Conservation (phyloP, 768 basidiomycete genomes). For the Termitomyces titanicus region DNA sequence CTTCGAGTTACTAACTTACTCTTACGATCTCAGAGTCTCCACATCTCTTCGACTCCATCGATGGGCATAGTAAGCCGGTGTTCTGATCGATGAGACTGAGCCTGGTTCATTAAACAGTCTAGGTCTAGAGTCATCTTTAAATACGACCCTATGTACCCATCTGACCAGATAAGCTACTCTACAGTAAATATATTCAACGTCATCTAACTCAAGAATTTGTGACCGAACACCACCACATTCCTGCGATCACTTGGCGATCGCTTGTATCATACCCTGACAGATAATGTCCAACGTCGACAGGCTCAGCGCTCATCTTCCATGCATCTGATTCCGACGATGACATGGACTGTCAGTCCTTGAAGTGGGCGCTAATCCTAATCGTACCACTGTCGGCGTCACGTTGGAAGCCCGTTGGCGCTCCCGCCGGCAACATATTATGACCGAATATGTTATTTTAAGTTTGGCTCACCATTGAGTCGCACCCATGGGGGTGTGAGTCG, state of each 20-base stretch:
- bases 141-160: background rate
- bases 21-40: too few relatives aligned
- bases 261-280: constrained; percentile 1
- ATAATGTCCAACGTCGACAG: constrained; percentile 6
- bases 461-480: background rate
- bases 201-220: background rate
- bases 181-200: too few relatives aligned
- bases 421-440: constrained; percentile 1
- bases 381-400: constrained; percentile 2
- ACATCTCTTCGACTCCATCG: too few relatives aligned
- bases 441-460: constrained; percentile 1
- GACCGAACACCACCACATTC: background rate
- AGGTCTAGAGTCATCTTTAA: background rate
- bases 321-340: constrained; percentile 3
- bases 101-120: too few relatives aligned
- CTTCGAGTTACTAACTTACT: background rate
- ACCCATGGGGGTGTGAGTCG: background rate
- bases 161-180: background rate
- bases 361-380: constrained; percentile 8
- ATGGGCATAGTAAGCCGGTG: too few relatives aligned
- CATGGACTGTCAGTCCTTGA: constrained; percentile 2
- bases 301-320: background rate
- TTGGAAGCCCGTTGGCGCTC: constrained; percentile 5
- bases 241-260: background rate
- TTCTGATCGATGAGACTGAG: too few relatives aligned